These are phyloP conservation scores for Aphanoascus verrucosus DNA, from an alignment of 2,329 filamentous ascomycete species.

Conservation along the genomic window DNA sequence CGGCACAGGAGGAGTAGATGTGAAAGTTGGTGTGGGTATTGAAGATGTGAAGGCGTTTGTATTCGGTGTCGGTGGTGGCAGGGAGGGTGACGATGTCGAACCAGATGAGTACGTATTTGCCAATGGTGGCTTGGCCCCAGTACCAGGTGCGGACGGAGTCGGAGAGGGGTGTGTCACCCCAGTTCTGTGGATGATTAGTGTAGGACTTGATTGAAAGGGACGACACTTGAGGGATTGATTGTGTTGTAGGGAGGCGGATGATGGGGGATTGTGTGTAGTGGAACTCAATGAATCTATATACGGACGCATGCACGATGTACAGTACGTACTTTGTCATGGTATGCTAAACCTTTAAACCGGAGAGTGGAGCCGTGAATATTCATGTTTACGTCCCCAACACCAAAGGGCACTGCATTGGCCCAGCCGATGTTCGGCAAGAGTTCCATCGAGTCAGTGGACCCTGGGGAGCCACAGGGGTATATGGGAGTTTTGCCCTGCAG, in stretches of 20 bases:
- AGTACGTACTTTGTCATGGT: slow-evolving; percentile 36
- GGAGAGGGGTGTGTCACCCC: slow-evolving; percentile 31
- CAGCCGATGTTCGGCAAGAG: slow-evolving; percentile 31
- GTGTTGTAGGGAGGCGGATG: not conserved
- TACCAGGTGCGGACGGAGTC: slow-evolving; percentile 29
- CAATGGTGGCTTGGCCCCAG: slow-evolving; percentile 38
- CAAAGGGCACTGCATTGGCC: slow-evolving; percentile 31
- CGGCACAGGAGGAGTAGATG: slow-evolving; percentile 3
- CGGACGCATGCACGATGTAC: too few species aligned
- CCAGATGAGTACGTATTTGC: slow-evolving; percentile 38
- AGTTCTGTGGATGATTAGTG: slow-evolving; percentile 28
- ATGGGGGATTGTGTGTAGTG: not conserved
- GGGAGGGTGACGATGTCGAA: slow-evolving; percentile 26
- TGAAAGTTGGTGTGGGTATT: not conserved
- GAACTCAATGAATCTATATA: not conserved
- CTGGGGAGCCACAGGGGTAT: slow-evolving; percentile 8
- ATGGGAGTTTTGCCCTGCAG: slow-evolving; percentile 2
- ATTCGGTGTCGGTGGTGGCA: not conserved
- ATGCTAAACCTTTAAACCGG: slow-evolving; percentile 31
- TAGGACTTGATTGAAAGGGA: not conserved
- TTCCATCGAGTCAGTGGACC: slow-evolving; percentile 14
- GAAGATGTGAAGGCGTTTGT: slow-evolving; percentile 7
- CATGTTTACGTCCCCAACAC: slow-evolving; percentile 24
- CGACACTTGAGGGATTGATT: not conserved
- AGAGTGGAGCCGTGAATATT: slow-evolving; percentile 23